Conservation (phyloP, 1,139 yeast genomes). For the Martiniozyma asiatica region DNA sequence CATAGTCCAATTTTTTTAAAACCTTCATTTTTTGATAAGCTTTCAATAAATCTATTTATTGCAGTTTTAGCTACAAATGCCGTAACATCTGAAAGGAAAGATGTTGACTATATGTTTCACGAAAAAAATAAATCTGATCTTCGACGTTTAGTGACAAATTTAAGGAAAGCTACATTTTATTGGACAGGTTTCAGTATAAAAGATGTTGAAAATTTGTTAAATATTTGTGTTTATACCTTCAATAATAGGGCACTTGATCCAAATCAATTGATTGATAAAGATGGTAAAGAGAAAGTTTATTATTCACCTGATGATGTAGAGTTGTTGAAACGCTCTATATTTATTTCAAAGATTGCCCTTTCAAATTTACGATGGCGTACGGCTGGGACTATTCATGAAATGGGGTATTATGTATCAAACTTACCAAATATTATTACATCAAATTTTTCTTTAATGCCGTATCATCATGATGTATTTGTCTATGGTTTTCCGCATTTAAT, state of each 20-base stretch:
- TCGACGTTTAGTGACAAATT: constrained; percentile 43
- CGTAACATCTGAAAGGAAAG: constrained; percentile 57
- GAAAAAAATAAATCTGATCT: constrained; percentile 42
- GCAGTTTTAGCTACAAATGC: constrained; percentile 64
- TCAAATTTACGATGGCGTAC: constrained; percentile 44
- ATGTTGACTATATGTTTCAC: constrained; percentile 61
- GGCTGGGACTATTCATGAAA: constrained; percentile 46
- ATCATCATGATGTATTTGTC: constrained; percentile 23
- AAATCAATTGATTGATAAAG: too few species aligned
- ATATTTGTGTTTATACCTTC: constrained; percentile 36
- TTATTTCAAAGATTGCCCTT: constrained; percentile 36
- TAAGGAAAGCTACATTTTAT: constrained; percentile 57
- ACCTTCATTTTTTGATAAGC: constrained; percentile 50
- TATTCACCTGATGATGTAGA: constrained; percentile 29
- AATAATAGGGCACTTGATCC: too few species aligned
- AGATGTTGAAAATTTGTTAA: constrained; percentile 40
- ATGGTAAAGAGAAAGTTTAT: constrained; percentile 21
- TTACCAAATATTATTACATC: constrained; percentile 30
- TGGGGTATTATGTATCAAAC: constrained; percentile 40
- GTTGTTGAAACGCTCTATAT: constrained; percentile 31
- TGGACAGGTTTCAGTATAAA: constrained; percentile 61
- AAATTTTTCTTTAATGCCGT: constrained; percentile 33
- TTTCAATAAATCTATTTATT: constrained; percentile 50
- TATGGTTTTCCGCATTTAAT: constrained; percentile 54
- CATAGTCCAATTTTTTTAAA: constrained; percentile 44